phyloP scores from a whole-genome alignment of 371 early-diverging fungal species.

The Saksenaea vasiformis region DNA sequence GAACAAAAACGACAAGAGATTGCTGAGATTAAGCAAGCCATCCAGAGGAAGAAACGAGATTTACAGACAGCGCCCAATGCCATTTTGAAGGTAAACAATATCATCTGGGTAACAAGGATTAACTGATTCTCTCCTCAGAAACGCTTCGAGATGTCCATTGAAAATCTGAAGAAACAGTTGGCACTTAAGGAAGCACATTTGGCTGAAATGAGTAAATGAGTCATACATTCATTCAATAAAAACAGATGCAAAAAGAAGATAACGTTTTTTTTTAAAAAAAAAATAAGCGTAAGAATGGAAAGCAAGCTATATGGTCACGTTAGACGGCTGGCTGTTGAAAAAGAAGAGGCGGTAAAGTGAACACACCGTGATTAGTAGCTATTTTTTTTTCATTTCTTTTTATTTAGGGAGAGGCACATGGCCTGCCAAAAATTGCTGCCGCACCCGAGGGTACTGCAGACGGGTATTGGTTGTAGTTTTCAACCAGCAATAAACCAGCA shows the following conservation, averaged over 20 bases:
- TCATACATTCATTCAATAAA: too few species aligned
- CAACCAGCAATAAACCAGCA: constrained; percentile 64
- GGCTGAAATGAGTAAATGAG: constrained; percentile 42
- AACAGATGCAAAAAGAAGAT: too few species aligned
- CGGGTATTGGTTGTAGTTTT: constrained; percentile 65
- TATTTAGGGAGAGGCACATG: constrained; percentile 28
- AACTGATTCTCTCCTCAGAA: constrained; percentile 21
- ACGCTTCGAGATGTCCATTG: constrained; percentile 47
- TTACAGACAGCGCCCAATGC: constrained; percentile 48
- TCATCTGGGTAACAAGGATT: neutral
- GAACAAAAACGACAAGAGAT: constrained; percentile 60
- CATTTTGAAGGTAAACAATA: constrained; percentile 43
- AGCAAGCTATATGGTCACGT: too few species aligned
- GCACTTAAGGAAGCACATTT: constrained; percentile 48
- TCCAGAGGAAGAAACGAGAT: constrained; percentile 46
- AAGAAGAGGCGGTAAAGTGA: too few species aligned
- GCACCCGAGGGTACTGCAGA: constrained; percentile 46
- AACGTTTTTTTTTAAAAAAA: too few species aligned
- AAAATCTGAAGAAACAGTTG: constrained; percentile 45
- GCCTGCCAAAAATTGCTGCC: constrained; percentile 55
- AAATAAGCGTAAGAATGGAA: too few species aligned
- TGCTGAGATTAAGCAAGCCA: constrained; percentile 47
- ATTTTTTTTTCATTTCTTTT: constrained; percentile 31
- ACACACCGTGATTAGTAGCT: too few species aligned
- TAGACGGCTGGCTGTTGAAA: too few species aligned